Conservation (phyloP, 805 yeast species). For the Ogataea paraovalis region DNA sequence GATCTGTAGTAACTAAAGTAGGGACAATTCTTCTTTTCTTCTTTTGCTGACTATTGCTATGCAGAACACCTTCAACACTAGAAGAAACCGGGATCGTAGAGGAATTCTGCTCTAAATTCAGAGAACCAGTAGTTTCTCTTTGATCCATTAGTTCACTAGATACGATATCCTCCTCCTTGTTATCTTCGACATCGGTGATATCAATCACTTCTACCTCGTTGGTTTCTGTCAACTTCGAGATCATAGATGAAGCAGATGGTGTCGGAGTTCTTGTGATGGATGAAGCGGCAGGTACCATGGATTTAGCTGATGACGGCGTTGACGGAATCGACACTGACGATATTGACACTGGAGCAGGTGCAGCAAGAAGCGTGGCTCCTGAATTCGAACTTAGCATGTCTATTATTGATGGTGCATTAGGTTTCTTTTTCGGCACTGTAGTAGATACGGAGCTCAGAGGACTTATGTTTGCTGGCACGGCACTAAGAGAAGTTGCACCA, state of each 20-base stretch:
- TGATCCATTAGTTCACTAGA: background rate
- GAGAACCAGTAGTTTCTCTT: slow-evolving; percentile 6
- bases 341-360: slow-evolving; percentile 11
- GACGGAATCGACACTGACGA: slow-evolving; percentile 9
- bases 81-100: background rate
- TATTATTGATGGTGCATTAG: slow-evolving; percentile 10
- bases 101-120: background rate
- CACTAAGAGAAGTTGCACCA: background rate
- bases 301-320: slow-evolving; percentile 7
- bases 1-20: slow-evolving; percentile 21
- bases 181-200: slow-evolving; percentile 15
- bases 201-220: slow-evolving; percentile 17
- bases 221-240: slow-evolving; percentile 2
- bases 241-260: slow-evolving; percentile 3
- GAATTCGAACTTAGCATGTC: slow-evolving; percentile 8
- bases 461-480: background rate
- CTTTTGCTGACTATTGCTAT: slow-evolving; percentile 1
- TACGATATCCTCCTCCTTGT: slow-evolving; percentile 9
- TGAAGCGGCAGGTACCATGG: background rate
- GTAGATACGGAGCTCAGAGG: background rate
- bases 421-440: background rate
- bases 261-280: slow-evolving; percentile 3
- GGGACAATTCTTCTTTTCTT: slow-evolving; percentile 37
- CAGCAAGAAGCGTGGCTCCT: slow-evolving; percentile 5
- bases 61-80: background rate